Conservation (phyloP, 768 basidiomycete genomes). For the Galerina sulciceps region DNA sequence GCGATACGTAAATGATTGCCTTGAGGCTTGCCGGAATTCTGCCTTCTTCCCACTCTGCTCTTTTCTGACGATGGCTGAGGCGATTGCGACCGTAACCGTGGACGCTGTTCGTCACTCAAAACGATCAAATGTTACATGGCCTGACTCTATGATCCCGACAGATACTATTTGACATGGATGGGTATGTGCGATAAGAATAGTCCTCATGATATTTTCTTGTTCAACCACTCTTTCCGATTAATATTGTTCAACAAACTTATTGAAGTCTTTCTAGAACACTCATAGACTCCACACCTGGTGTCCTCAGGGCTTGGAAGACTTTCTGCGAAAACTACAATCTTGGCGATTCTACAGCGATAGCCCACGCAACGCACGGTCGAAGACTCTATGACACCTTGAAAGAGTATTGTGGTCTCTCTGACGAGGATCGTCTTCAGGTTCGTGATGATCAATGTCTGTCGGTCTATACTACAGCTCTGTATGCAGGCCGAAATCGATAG, state of each 20-base stretch:
- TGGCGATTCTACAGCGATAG: conserved; percentile 47
- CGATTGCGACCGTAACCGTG: conserved; percentile 39
- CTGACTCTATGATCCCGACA: conserved; percentile 27
- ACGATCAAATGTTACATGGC: neutral
- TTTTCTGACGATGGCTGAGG: conserved; percentile 13
- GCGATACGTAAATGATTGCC: too few species aligned
- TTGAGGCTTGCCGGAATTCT: neutral
- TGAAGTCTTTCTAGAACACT: conserved; percentile 52
- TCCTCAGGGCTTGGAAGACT: conserved; percentile 75
- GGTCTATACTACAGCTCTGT: neutral
- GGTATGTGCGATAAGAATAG: conserved; percentile 37
- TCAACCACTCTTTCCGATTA: neutral
- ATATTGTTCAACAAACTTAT: neutral
- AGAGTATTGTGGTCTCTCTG: conserved; percentile 66
- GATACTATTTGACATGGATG: conserved; percentile 76
- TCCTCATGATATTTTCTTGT: neutral
- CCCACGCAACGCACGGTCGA: conserved; percentile 74
- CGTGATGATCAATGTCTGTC: conserved; percentile 18
- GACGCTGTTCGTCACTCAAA: conserved; percentile 51
- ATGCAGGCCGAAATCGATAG: conserved; percentile 67
- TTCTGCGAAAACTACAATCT: conserved; percentile 68
- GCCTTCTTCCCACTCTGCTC: neutral
- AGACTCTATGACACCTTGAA: conserved; percentile 76
- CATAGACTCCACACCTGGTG: conserved; percentile 85
- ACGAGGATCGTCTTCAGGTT: conserved; percentile 62